phyloP scores from a whole-genome alignment of 1,139 yeast species.

The Taphrina populina region DNA sequence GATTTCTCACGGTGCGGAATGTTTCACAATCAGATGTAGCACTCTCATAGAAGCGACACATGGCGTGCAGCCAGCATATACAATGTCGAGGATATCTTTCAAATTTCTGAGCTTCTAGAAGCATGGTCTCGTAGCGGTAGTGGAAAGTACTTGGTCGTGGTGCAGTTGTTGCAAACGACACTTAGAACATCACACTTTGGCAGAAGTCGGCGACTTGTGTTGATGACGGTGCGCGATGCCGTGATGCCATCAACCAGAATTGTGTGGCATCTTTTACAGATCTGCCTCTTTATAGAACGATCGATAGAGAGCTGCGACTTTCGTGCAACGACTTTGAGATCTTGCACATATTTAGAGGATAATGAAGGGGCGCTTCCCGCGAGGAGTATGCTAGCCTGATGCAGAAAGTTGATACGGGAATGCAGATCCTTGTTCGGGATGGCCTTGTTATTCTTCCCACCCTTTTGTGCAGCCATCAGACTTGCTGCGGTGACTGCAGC shows the following conservation, averaged over 20 bases:
- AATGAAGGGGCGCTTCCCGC: background rate
- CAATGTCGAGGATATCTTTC: no score
- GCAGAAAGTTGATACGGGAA: conserved; percentile 15
- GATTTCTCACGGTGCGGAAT: no score
- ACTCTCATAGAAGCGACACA: no score
- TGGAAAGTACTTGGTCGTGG: background rate
- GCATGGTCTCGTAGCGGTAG: no score
- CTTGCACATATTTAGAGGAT: background rate
- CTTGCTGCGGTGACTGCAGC: no score
- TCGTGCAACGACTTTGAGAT: conserved; percentile 8
- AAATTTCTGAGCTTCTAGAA: no score
- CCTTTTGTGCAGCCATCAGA: no score
- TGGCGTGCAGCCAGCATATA: no score
- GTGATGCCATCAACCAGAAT: conserved; percentile 11
- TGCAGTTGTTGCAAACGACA: background rate
- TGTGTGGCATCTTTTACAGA: conserved; percentile 14
- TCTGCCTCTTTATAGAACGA: conserved; percentile 7
- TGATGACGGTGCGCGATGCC: background rate
- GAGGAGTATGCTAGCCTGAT: conserved; percentile 9
- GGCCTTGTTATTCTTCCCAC: background rate
- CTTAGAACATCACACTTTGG: background rate
- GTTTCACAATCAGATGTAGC: no score
- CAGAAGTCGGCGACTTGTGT: background rate
- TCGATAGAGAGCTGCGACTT: conserved; percentile 2
- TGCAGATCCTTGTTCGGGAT: conserved; percentile 7